These are phyloP conservation scores for Lagenidium giganteum DNA, from an alignment of 352 stramenopile genomes.

Conservation along the genomic window DNA sequence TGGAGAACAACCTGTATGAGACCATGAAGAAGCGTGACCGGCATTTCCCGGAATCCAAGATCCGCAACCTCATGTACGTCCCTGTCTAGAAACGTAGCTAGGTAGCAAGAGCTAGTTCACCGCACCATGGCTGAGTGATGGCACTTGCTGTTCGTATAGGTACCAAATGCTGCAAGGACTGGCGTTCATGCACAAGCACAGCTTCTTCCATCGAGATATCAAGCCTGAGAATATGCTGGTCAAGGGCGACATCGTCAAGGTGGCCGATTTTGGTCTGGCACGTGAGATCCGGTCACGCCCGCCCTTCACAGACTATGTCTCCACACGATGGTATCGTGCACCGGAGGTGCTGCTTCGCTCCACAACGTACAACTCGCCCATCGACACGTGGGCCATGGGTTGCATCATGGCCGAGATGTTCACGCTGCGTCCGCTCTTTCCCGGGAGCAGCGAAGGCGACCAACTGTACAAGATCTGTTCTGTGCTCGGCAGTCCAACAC, in stretches of 20 bases:
- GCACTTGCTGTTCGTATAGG: conserved; percentile 15
- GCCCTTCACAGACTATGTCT: conserved; percentile 98
- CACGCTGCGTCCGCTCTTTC: conserved; percentile 95
- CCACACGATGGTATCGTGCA: conserved; percentile 97
- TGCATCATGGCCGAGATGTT: conserved; percentile 99
- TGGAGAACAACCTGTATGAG: conserved; percentile 98
- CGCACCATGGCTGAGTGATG: too few species aligned
- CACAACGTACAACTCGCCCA: conserved; percentile 94
- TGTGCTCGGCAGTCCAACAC: conserved; percentile 90
- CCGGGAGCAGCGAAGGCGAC: conserved; percentile 94
- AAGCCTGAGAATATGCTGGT: conserved; percentile 98
- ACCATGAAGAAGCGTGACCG: conserved; percentile 92
- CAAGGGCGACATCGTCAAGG: conserved; percentile 94
- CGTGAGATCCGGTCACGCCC: conserved; percentile 88
- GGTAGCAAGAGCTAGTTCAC: too few species aligned
- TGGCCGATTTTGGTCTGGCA: conserved; percentile 99
- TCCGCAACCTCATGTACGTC: conserved; percentile 93
- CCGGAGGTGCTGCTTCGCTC: conserved; percentile 96
- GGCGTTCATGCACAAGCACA: conserved; percentile 97
- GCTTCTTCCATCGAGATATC: conserved; percentile 98
- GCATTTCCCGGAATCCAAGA: conserved; percentile 91
- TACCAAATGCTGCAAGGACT: conserved; percentile 97
- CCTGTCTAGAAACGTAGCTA: background rate
- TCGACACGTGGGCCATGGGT: conserved; percentile 97
- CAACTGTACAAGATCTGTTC: conserved; percentile 98